Conservation (phyloP, 2,329 filamentous ascomycete species). For the Phaeosphaeriaceae sp. region DNA sequence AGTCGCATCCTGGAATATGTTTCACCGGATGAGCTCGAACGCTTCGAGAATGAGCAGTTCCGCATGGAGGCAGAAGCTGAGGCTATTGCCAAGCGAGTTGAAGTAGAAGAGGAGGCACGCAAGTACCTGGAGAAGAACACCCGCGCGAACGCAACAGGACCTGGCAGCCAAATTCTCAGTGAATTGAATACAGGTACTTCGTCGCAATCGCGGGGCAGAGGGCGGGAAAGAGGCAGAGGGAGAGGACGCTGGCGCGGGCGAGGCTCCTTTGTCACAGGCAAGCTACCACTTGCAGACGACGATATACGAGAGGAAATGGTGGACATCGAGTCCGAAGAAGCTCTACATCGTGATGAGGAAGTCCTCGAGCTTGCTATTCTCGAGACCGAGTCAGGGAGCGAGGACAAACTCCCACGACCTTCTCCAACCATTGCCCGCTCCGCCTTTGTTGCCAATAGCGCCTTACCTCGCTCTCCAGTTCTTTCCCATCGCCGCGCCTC, state of each 20-base stretch:
- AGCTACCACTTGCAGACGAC: constrained; percentile 5
- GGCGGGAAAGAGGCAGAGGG: constrained; percentile 20
- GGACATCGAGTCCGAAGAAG: constrained; percentile 1
- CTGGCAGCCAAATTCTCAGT: constrained; percentile 18
- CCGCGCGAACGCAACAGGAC: constrained; percentile 10
- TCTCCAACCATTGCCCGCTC: constrained; percentile 36
- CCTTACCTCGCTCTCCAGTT: constrained; percentile 31
- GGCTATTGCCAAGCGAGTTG: constrained; percentile 22
- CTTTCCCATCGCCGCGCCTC: constrained; percentile 8
- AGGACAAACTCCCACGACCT: constrained; percentile 7
- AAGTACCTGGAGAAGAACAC: constrained; percentile 34
- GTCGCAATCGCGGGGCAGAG: constrained; percentile 11
- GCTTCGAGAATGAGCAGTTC: constrained; percentile 43
- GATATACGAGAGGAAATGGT: constrained; percentile 4
- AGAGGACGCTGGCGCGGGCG: constrained; percentile 20
- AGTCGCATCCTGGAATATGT: constrained; percentile 40
- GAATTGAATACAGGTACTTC: constrained; percentile 14
- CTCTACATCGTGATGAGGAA: constrained; percentile 4
- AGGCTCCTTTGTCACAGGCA: neutral
- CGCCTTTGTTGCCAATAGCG: constrained; percentile 42
- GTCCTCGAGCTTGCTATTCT: constrained; percentile 10
- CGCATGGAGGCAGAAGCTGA: constrained; percentile 35
- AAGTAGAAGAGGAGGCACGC: constrained; percentile 27
- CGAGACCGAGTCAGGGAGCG: constrained; percentile 22
- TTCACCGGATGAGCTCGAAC: constrained; percentile 37